Base-by-base conservation (phyloP, 2,329 filamentous ascomycete genomes). In the Cephalotrichum gorgonifer region DNA sequence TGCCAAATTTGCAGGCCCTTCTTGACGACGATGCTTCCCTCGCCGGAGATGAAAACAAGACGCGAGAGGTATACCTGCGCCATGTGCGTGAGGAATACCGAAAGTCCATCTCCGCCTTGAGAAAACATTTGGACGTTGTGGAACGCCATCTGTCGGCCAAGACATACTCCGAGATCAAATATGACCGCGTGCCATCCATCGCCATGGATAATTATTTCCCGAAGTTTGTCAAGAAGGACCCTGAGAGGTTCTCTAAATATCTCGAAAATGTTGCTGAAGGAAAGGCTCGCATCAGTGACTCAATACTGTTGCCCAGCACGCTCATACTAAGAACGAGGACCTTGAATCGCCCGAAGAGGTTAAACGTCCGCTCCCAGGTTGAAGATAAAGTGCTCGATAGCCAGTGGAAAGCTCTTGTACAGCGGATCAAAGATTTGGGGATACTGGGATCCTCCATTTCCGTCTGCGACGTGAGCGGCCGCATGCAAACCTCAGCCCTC, bases 381-480 rank as follows among this genome's bases (percentile, higher is more conserved):
- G 52, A 64, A 23, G 26, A 46, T 26, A 67, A 70, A 48, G 64
- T 72, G 2, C 31, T 68, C 3, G 65, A 76, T 48, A 69, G 65
- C 0, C 77, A 81, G 56, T 81, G 78, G 78, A 74, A 73, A 8
- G 64, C 72, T 0, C 63, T 81, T 0, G 75, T 81, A n/a, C 65
- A 77, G 58, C 71, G 77, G 2, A 71, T 81, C 58, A 73, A 69
- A 44, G 73, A 79, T 52, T 74, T 70, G 2, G 78, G 78, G 2
- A 70, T 64, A 0, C 62, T 82, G 7, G 63, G 71, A 15, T 72
- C 70, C 15, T 69, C 71, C 50, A 76, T 81, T 30, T 76, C 77
- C 1, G 67, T 81, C 9, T 79, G 74, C 51, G 78, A 82, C 50
- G 74, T 80, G 6, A 77, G 72, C 7, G 73, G 70, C 4, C 77